Evolutionary conservation across 2,329 filamentous ascomycete species (phyloP).

Genomic region (Hymenoscyphus repandus): DNA sequence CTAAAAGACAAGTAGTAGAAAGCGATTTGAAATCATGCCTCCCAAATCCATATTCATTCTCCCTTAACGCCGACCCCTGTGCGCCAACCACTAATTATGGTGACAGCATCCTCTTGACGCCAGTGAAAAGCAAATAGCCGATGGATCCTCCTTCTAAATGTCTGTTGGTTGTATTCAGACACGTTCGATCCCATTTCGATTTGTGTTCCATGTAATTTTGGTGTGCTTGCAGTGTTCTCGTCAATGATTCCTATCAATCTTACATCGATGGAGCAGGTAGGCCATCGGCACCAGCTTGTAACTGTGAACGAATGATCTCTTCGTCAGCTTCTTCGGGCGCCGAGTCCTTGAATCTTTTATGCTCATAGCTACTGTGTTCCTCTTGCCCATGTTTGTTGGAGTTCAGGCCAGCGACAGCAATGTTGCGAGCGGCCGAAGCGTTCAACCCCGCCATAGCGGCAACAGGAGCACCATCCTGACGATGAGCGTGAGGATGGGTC

Average conservation of each 20-base stretch:
- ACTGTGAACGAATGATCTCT: slow-evolving; percentile 47
- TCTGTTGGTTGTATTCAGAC: no score
- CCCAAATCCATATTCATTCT: neutral
- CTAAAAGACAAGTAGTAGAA: no score
- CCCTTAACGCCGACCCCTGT: neutral
- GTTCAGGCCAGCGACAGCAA: slow-evolving; percentile 30
- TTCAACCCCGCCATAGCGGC: slow-evolving; percentile 34
- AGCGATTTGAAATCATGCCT: no score
- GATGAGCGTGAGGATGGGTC: slow-evolving; percentile 39
- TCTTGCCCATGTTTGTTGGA: slow-evolving; percentile 23
- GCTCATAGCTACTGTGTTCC: slow-evolving; percentile 18
- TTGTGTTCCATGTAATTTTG: no score
- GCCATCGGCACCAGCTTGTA: slow-evolving; percentile 38
- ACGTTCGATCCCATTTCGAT: no score
- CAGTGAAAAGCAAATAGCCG: no score
- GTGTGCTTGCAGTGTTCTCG: no score
- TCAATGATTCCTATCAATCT: slow-evolving; percentile 3
- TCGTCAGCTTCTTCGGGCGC: slow-evolving; percentile 41
- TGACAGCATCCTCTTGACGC: neutral
- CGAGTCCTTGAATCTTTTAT: slow-evolving; percentile 36
- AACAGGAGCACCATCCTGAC: slow-evolving; percentile 21
- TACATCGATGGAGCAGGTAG: slow-evolving; percentile 22
- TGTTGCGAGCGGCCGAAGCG: slow-evolving; percentile 30
- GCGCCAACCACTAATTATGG: slow-evolving; percentile 8
- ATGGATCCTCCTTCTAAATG: no score